Evolutionary conservation across 768 basidiomycete genomes (phyloP), one percentile per base, ranked within the genome.

Genomic region (Strobilomyces dryophilus): DNA sequence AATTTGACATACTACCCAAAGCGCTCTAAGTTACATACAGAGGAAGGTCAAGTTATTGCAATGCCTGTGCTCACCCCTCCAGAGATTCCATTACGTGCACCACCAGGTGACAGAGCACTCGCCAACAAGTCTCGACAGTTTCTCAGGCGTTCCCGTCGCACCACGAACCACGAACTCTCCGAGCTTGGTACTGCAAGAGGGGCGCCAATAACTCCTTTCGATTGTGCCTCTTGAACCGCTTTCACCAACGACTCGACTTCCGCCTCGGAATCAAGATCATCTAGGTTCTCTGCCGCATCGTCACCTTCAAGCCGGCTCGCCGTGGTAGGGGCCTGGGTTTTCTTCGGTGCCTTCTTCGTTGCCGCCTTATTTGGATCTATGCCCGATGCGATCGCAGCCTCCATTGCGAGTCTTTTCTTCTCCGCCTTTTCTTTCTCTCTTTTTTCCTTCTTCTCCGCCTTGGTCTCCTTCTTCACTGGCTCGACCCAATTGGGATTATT

Each of bases 401-500:
- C 87, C 54, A 81, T 77, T 34, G 81, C 83, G 17, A 83, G 73
- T 47, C 82, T 76, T 71, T 89, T 90, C 80, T 90, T 90, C 72
- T 91, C 91, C 20, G 83, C 76, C 66, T 85, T 89, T 70, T 93
- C 90, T 47, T 79, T 76, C 56, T 91, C 88, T 53, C 84, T 80
- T 66, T 89, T 85, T 67, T 89, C 89, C 70, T 92, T 92, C 72
- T 87, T 85, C 74, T 92, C 90, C 8, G 85, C 87, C 63, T 93
- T 93, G 24, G 84, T 87, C 71, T 91, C 89, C 47, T 82, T 77
- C 73, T 92, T 92, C 24, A 90, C 87, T 0, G 90, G 92, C 64
- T 92, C 90, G 5, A 92, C 86, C 67, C 84, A 93, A 55, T 91
- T 91, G 14, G 91, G 92, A 56, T 93, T 92, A 64, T 92, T 79